Evolutionary conservation across 768 basidiomycete genomes (phyloP).

Genomic region (Termitomyces sp.): DNA sequence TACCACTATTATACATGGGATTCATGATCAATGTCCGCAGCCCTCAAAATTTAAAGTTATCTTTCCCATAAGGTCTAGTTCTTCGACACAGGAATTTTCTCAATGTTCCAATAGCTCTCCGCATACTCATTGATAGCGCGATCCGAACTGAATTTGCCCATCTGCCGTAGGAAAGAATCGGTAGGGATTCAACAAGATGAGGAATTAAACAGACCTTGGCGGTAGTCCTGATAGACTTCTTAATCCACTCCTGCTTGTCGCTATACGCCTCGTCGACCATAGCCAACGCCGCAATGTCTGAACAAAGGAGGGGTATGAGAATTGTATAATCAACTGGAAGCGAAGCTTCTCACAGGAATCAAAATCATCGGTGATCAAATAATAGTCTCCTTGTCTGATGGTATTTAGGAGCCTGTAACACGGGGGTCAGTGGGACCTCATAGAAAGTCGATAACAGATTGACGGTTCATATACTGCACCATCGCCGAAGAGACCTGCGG

Average conservation of each 20-base stretch:
- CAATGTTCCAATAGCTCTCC: constrained; percentile 82
- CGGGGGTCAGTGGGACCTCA: background rate
- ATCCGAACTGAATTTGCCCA: constrained; percentile 98
- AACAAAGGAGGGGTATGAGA: background rate
- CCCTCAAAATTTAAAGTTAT: background rate
- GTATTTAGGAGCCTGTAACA: constrained; percentile 64
- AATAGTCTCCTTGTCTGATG: constrained; percentile 72
- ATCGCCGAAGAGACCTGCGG: constrained; percentile 79
- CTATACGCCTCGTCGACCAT: constrained; percentile 90
- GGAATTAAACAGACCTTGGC: constrained; percentile 48
- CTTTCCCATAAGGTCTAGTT: background rate
- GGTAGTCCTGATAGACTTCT: constrained; percentile 83
- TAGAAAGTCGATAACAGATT: constrained; percentile 24
- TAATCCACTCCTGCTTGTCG: constrained; percentile 84
- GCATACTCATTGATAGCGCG: constrained; percentile 91
- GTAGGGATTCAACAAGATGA: background rate
- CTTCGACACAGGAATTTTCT: constrained; percentile 33
- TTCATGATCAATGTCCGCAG: background rate
- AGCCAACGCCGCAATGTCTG: constrained; percentile 75
- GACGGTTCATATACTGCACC: constrained; percentile 81
- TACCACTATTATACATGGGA: background rate
- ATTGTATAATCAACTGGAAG: background rate
- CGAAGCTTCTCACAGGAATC: constrained; percentile 65
- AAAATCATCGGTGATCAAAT: constrained; percentile 89
- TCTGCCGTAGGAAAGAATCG: constrained; percentile 34